These are phyloP conservation scores for Clohesyomyces aquaticus DNA, from an alignment of 495 filamentous ascomycete species.

Conservation along the genomic window DNA sequence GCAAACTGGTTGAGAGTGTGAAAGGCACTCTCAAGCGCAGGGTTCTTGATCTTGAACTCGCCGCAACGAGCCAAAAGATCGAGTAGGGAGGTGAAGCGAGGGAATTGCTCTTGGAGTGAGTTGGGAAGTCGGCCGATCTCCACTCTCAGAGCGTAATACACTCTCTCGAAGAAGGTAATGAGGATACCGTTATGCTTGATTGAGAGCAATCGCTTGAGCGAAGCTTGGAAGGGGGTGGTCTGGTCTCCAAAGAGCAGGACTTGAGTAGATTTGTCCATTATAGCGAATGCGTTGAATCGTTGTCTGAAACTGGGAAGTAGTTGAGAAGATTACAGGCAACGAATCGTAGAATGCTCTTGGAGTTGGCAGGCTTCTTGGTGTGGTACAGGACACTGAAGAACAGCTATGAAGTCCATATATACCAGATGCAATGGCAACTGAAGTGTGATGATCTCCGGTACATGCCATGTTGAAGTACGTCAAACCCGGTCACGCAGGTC, in stretches of 20 bases:
- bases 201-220: constrained; percentile 24
- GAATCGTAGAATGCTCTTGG: constrained; percentile 13
- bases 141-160: constrained; percentile 22
- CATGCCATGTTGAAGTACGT: not conserved
- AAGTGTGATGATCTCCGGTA: no score
- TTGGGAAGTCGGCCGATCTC: constrained; percentile 21
- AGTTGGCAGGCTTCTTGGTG: not conserved
- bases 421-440: not conserved
- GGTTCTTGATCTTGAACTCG: constrained; percentile 16
- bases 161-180: constrained; percentile 31
- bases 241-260: constrained; percentile 33
- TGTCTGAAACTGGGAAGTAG: constrained; percentile 13
- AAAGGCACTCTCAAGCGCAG: constrained; percentile 25
- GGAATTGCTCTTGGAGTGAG: constrained; percentile 23
- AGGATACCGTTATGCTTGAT: constrained; percentile 32
- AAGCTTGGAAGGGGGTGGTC: constrained; percentile 22
- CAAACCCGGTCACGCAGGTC: constrained; percentile 16
- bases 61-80: constrained; percentile 24
- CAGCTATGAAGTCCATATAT: constrained; percentile 19
- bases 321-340: constrained; percentile 21
- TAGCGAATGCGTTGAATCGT: constrained; percentile 20
- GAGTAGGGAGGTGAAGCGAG: constrained; percentile 30
- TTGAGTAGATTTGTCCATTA: constrained; percentile 29
- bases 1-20: constrained; percentile 27
- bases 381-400: constrained; percentile 8